phyloP scores from a whole-genome alignment of 306 rosid genomes.

The Prosopis cineraria region DNA sequence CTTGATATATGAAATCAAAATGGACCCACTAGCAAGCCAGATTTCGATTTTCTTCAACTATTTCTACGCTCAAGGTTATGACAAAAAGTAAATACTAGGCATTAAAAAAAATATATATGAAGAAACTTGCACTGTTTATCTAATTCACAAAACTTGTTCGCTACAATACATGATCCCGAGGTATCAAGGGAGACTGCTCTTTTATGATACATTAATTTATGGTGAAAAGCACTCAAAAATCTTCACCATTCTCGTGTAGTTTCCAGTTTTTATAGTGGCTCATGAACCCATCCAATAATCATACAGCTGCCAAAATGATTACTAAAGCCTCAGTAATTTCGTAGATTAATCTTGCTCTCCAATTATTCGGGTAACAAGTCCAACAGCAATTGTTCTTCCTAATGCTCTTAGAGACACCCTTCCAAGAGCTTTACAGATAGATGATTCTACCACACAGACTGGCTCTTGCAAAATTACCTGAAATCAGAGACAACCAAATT shows the following conservation, averaged over 20 bases:
- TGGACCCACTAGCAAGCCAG: no score
- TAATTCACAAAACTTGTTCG: neutral
- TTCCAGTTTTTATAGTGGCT: conserved; percentile 31
- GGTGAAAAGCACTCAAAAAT: conserved; percentile 36
- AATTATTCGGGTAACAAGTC: conserved; percentile 71
- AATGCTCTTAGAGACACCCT: conserved; percentile 78
- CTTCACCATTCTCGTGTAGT: conserved; percentile 32
- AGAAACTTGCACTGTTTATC: conserved; percentile 7
- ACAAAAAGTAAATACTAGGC: neutral
- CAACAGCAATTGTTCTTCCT: conserved; percentile 87
- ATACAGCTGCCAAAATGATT: conserved; percentile 20
- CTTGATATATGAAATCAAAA: no score
- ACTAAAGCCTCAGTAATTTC: conserved; percentile 26
- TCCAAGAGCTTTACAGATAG: conserved; percentile 77
- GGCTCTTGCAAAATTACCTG: conserved; percentile 75
- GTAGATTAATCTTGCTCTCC: conserved; percentile 44
- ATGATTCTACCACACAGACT: conserved; percentile 76
- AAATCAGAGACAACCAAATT: conserved; percentile 30
- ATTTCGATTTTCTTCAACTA: no score
- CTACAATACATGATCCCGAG: neutral
- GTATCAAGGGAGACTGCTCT: conserved; percentile 12
- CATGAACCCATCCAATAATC: conserved; percentile 25
- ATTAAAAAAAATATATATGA: conserved; percentile 8
- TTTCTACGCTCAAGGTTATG: no score
- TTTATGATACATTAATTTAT: conserved; percentile 36